Conservation (phyloP, 805 yeast genomes). For the Yamadazyma phyllophila region DNA sequence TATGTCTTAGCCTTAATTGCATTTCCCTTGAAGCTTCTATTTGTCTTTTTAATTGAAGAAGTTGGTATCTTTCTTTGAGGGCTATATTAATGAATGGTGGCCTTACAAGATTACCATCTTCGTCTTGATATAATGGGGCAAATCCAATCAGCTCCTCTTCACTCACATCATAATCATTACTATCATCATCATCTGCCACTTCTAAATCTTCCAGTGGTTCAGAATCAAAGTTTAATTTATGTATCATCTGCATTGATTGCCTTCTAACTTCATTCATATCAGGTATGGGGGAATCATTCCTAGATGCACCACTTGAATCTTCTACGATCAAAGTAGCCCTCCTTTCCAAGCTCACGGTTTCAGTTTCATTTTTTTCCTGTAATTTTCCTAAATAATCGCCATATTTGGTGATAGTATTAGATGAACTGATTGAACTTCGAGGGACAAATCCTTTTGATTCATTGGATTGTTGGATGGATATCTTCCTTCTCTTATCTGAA, state of each 20-base stretch:
- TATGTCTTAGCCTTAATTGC: constrained; percentile 34
- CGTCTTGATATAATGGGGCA: constrained; percentile 35
- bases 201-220: background rate
- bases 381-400: constrained; percentile 10
- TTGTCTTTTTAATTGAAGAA: constrained; percentile 38
- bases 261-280: constrained; percentile 12
- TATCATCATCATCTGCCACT: background rate
- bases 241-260: constrained; percentile 12
- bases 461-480: constrained; percentile 21
- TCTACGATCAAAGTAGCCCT: constrained; percentile 16
- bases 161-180: background rate
- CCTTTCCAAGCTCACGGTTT: constrained; percentile 20
- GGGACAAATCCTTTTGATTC: constrained; percentile 19
- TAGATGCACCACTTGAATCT: background rate
- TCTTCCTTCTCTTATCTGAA: constrained; percentile 26
- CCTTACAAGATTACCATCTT: constrained; percentile 36
- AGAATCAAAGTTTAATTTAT: background rate
- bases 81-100: constrained; percentile 46
- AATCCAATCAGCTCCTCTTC: constrained; percentile 18
- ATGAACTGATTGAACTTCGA: constrained; percentile 21
- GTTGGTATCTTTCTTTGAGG: constrained; percentile 42
- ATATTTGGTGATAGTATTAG: constrained; percentile 10
- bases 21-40: constrained; percentile 35
- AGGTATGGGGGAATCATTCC: constrained; percentile 16
- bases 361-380: constrained; percentile 21